Base-by-base conservation (phyloP, 1,284 basidiomycete genomes). In the Schizophyllum amplum region DNA sequence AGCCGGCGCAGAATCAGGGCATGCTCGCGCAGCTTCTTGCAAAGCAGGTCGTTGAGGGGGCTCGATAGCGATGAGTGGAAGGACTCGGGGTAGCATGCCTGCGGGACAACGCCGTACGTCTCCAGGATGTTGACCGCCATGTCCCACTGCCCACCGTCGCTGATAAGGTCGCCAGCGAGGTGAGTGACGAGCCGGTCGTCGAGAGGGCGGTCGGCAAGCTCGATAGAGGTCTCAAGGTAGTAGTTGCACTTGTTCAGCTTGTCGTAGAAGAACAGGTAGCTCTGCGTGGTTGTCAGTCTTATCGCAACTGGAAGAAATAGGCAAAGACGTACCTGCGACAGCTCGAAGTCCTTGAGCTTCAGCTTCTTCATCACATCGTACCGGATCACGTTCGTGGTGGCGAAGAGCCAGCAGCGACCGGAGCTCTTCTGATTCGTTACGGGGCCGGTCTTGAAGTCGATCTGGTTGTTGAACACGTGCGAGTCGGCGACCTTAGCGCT, bases 241-340 rank as follows among this genome's bases (percentile, higher is more conserved):
- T 91, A 95, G 76, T 98, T 98, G 55, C 87, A 80, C 73, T 97
- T 97, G 77, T 97, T 94, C 54, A 97, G 80, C 74, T 95, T 95
- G 73, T 96, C 93, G 77, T 87, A 95, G 78, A 96, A 94, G 79
- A 92, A 94, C 20, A 94, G 77, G 72, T 96, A 96, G 4, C 84
- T 83, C 86, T 91, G 66, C 15, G 46, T 54, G 56, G 47, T 56
- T 25, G 57, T 53, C 27, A 47, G 53, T 48, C 60, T 53, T 24
- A 50, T 4, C 20, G 27, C 17, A 7, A 9, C 21, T 2, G 21
- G 21, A 20, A 13, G 23, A 46, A 11, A 47, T 21, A 57, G 17
- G 25, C 20, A 6, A n/a, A 9, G 51, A 68, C 76, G 56, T 54
- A 83, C 85, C 78, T 96, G 94, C 13, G 91, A 93, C 24, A 95